Evolutionary conservation across 768 basidiomycete species (phyloP).

Genomic region (Gymnopilus dilepis): DNA sequence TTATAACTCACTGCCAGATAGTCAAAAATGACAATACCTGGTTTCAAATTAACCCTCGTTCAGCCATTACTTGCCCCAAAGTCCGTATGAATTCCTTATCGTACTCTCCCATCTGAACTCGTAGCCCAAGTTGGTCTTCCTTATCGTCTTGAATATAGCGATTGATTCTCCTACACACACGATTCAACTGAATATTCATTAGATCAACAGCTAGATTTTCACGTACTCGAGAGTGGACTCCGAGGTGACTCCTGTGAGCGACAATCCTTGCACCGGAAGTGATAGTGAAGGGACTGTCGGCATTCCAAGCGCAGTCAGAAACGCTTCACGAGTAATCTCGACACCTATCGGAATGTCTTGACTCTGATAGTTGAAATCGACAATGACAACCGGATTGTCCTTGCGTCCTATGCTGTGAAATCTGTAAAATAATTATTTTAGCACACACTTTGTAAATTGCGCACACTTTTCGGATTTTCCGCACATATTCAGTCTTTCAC

Average conservation of each 20-base stretch:
- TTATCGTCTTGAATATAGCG: not conserved
- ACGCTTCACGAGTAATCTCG: not conserved
- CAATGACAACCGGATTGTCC: not conserved
- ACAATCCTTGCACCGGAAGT: not conserved
- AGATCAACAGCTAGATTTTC: no score
- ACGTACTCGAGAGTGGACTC: not conserved
- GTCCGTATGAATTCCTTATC: not conserved
- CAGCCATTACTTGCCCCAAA: not conserved
- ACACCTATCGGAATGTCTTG: not conserved
- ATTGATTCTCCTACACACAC: not conserved
- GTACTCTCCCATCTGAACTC: not conserved
- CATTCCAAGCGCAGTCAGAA: not conserved
- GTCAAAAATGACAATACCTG: no score
- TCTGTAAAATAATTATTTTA: no score
- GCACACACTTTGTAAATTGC: no score
- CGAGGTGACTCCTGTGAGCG: not conserved
- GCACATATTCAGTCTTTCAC: no score
- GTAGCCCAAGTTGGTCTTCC: not conserved
- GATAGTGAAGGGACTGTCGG: not conserved
- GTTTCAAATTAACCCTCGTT: no score
- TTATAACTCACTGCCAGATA: no score
- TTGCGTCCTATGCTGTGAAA: not conserved
- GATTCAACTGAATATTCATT: no score
- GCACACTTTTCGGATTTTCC: no score
- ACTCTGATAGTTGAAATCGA: not conserved